These are phyloP conservation scores for Aspergillus terreus DNA, from an alignment of 2,329 filamentous ascomycete species.

Conservation along the genomic window DNA sequence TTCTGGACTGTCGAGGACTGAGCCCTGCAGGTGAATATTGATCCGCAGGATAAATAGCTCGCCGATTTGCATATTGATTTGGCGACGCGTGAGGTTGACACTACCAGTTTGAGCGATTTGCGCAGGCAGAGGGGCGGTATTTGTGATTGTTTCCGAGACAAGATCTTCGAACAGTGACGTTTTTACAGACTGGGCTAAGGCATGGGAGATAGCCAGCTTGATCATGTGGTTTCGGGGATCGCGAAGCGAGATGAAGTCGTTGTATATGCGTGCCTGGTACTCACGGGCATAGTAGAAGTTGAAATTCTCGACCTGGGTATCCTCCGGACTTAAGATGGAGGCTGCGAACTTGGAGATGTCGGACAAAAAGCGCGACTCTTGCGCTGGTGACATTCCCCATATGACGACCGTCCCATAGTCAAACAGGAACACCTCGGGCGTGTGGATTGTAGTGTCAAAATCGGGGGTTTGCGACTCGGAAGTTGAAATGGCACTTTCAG, in stretches of 20 bases:
- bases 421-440: slow-evolving; percentile 91
- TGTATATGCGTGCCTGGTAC: slow-evolving; percentile 98
- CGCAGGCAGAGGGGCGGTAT: slow-evolving; percentile 86
- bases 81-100: slow-evolving; percentile 77
- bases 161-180: slow-evolving; percentile 96
- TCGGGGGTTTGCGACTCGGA: slow-evolving; percentile 51
- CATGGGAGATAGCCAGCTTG: slow-evolving; percentile 93
- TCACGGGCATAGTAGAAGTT: slow-evolving; percentile 99
- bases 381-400: slow-evolving; percentile 91
- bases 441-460: slow-evolving; percentile 84
- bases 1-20: slow-evolving; percentile 92
- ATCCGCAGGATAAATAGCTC: slow-evolving; percentile 97
- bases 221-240: slow-evolving; percentile 98
- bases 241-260: slow-evolving; percentile 93
- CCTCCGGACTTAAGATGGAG: slow-evolving; percentile 82
- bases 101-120: slow-evolving; percentile 91
- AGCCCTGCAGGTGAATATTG: slow-evolving; percentile 96
- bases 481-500: slow-evolving; percentile 23
- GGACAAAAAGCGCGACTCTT: slow-evolving; percentile 87
- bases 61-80: slow-evolving; percentile 99
- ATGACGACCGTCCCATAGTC: slow-evolving; percentile 97
- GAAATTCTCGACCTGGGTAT: slow-evolving; percentile 94
- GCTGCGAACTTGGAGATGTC: slow-evolving; percentile 92
- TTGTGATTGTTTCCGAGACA: slow-evolving; percentile 87
- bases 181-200: slow-evolving; percentile 93